These are phyloP conservation scores for Populus davidiana DNA, from an alignment of 345 rosid genomes.

Conservation along the genomic window DNA sequence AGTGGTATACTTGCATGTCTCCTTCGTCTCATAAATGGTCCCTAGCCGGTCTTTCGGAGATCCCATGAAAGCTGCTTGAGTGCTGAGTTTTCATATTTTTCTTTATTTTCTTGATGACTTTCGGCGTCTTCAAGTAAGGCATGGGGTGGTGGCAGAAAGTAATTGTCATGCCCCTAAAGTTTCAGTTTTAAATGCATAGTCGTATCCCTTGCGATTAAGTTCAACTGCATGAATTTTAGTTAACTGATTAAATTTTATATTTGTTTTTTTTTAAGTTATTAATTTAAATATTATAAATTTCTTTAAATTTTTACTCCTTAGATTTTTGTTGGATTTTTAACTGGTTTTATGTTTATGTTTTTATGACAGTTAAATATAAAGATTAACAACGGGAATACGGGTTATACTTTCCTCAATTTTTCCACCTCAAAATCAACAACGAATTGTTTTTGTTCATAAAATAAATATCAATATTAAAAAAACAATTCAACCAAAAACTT, in stretches of 20 bases:
- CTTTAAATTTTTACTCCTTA: no score
- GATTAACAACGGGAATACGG: background rate
- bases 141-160: background rate
- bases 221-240: no score
- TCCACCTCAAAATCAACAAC: no score
- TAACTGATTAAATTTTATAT: no score
- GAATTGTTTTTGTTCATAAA: no score
- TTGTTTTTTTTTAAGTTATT: no score
- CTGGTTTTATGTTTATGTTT: background rate
- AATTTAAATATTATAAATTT: no score
- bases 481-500: no score
- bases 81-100: background rate
- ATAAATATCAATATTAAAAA: background rate
- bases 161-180: background rate
- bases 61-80: background rate
- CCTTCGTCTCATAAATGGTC: background rate
- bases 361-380: no score
- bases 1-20: background rate
- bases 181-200: background rate
- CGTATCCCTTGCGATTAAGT: background rate
- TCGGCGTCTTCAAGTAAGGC: slow-evolving; percentile 4
- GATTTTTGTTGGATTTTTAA: no score
- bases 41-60: background rate
- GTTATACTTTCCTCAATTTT: background rate
- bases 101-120: background rate